Conservation (phyloP, 495 filamentous ascomycete species). For the Symbiotaphrina buchneri region DNA sequence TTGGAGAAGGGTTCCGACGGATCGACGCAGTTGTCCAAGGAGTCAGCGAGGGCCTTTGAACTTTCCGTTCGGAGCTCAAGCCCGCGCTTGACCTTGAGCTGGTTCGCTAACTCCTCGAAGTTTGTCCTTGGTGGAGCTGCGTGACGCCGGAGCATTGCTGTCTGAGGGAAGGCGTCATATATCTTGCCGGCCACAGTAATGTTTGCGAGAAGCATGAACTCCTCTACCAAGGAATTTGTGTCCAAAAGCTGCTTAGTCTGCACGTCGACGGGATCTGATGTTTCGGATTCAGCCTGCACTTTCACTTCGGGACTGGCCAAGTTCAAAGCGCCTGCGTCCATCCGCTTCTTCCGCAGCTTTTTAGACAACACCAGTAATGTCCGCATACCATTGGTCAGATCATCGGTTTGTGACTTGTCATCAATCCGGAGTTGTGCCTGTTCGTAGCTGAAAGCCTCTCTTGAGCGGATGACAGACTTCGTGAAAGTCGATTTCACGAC, state of each 20-base stretch:
- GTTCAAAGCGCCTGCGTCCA: slow-evolving; percentile 87
- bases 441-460: slow-evolving; percentile 95
- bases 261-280: slow-evolving; percentile 86
- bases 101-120: slow-evolving; percentile 81
- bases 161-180: slow-evolving; percentile 79
- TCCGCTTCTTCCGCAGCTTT: slow-evolving; percentile 83
- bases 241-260: slow-evolving; percentile 86
- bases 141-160: slow-evolving; percentile 68
- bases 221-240: slow-evolving; percentile 93
- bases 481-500: slow-evolving; percentile 67
- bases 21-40: slow-evolving; percentile 68
- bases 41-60: slow-evolving; percentile 76
- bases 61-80: slow-evolving; percentile 61
- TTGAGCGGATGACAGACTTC: slow-evolving; percentile 94
- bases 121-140: slow-evolving; percentile 80
- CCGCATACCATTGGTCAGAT: slow-evolving; percentile 78
- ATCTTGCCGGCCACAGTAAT: slow-evolving; percentile 77
- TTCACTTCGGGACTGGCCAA: slow-evolving; percentile 89
- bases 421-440: slow-evolving; percentile 86
- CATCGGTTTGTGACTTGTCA: slow-evolving; percentile 62
- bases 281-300: slow-evolving; percentile 82
- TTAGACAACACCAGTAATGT: slow-evolving; percentile 72
- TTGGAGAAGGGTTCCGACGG: slow-evolving; percentile 89
- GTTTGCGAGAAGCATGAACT: slow-evolving; percentile 98
- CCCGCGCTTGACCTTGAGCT: slow-evolving; percentile 64